Conservation (phyloP, 371 early-diverging fungal genomes). For the Apophysomyces trapeziformis region DNA sequence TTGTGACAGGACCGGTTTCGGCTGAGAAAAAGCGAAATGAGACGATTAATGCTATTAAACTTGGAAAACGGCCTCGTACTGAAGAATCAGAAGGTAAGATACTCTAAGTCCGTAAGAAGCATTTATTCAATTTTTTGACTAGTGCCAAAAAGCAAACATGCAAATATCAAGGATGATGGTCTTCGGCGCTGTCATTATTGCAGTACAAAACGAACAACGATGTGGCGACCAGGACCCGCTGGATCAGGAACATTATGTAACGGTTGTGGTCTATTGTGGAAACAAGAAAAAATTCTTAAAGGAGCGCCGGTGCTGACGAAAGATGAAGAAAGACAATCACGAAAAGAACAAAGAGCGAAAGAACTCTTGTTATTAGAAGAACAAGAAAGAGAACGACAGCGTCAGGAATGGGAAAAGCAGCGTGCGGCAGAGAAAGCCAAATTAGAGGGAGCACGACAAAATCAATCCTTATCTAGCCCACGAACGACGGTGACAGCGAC, state of each 20-base stretch:
- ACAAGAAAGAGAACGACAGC: slow-evolving; percentile 20
- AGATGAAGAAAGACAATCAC: slow-evolving; percentile 30
- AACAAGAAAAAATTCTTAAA: slow-evolving; percentile 37
- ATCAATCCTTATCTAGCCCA: not conserved
- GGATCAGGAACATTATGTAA: slow-evolving; percentile 53
- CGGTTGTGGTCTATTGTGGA: slow-evolving; percentile 60
- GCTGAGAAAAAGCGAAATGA: slow-evolving; percentile 56
- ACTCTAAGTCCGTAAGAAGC: no score
- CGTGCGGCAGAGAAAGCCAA: slow-evolving; percentile 1
- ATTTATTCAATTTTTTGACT: not conserved
- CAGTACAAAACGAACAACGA: slow-evolving; percentile 43
- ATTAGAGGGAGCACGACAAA: not conserved
- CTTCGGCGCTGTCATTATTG: slow-evolving; percentile 47
- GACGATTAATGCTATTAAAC: slow-evolving; percentile 32
- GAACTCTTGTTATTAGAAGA: slow-evolving; percentile 25
- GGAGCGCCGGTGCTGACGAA: slow-evolving; percentile 13
- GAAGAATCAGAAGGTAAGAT: slow-evolving; percentile 6
- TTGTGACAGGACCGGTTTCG: slow-evolving; percentile 37
- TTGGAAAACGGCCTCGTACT: slow-evolving; percentile 6
- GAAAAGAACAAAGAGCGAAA: slow-evolving; percentile 29
- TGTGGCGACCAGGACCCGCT: slow-evolving; percentile 52
- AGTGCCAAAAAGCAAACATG: slow-evolving; percentile 24
- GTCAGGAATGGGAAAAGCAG: slow-evolving; percentile 18
- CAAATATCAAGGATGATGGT: slow-evolving; percentile 37
- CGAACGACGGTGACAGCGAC: no score